phyloP scores from a whole-genome alignment of 768 basidiomycete genomes.

The Auriscalpium microsporum region DNA sequence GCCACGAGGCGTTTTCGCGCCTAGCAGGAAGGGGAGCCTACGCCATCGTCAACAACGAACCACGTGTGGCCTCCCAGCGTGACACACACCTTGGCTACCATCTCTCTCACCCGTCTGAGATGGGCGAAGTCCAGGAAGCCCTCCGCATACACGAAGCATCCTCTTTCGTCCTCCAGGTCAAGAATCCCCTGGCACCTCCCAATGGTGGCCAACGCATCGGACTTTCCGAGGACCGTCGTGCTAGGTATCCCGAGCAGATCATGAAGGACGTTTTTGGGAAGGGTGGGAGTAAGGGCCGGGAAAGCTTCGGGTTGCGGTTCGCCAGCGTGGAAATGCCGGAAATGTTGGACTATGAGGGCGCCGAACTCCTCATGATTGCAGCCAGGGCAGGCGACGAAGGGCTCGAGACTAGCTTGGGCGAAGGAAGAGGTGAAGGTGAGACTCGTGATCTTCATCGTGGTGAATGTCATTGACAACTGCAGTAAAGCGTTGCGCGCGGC shows the following conservation, averaged over 20 bases:
- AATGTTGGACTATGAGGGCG: slow-evolving; percentile 45
- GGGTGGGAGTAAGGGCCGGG: slow-evolving; percentile 32
- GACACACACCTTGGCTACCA: slow-evolving; percentile 52
- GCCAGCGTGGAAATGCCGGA: slow-evolving; percentile 41
- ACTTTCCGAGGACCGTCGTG: slow-evolving; percentile 25
- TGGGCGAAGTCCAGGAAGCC: slow-evolving; percentile 46
- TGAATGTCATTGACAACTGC: not conserved
- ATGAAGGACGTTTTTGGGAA: slow-evolving; percentile 42
- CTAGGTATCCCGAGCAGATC: slow-evolving; percentile 39
- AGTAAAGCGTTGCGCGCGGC: slow-evolving; percentile 29
- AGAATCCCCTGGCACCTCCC: slow-evolving; percentile 45
- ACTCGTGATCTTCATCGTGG: not conserved
- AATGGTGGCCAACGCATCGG: slow-evolving; percentile 24
- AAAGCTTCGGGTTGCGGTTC: slow-evolving; percentile 42
- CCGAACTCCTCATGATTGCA: slow-evolving; percentile 47
- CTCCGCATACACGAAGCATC: slow-evolving; percentile 46
- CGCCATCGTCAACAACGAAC: slow-evolving; percentile 45
- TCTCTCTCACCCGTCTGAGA: slow-evolving; percentile 41
- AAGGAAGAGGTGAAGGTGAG: slow-evolving; percentile 44
- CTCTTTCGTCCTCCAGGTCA: slow-evolving; percentile 52
- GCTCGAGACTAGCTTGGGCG: slow-evolving; percentile 40
- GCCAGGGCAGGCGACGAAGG: slow-evolving; percentile 40
- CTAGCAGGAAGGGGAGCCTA: slow-evolving; percentile 53
- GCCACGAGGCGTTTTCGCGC: slow-evolving; percentile 44
- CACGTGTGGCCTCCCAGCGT: slow-evolving; percentile 34